Conservation (phyloP, 2,329 filamentous ascomycete species). For the Ascochyta rabiei region DNA sequence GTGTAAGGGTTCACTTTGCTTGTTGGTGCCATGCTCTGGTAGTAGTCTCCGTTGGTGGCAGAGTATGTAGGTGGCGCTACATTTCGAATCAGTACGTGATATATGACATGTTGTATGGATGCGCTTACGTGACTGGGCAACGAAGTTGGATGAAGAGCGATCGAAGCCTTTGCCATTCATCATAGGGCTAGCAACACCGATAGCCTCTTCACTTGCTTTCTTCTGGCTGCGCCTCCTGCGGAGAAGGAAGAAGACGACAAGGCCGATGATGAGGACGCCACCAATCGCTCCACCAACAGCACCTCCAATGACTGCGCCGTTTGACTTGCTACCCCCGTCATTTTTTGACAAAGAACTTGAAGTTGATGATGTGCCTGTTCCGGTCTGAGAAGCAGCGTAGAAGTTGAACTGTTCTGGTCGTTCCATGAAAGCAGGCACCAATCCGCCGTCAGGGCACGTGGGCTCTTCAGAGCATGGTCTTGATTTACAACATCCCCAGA, state of each 20-base stretch:
- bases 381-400: conserved; percentile 12
- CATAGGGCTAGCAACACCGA: conserved; percentile 15
- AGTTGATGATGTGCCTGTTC: neutral
- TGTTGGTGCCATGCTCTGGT: conserved; percentile 14
- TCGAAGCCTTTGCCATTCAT: conserved; percentile 23
- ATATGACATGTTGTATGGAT: too few species aligned
- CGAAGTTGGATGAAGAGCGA: conserved; percentile 15
- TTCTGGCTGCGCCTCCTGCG: conserved; percentile 21
- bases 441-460: conserved; percentile 36
- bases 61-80: conserved; percentile 37
- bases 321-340: conserved; percentile 14
- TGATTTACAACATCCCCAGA: conserved; percentile 49
- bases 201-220: neutral
- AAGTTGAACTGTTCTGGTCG: conserved; percentile 25
- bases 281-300: conserved; percentile 35
- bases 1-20: conserved; percentile 18
- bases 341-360: neutral
- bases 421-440: conserved; percentile 36
- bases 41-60: conserved; percentile 26
- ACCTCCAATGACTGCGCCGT: conserved; percentile 36
- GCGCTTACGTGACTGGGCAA: conserved; percentile 31
- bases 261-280: conserved; percentile 32
- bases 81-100: neutral
- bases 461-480: conserved; percentile 41
- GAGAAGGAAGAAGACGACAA: conserved; percentile 31